Evolutionary conservation across 768 basidiomycete species (phyloP), one percentile per base, ranked within the genome.

Genomic region (Scleroderma bovista): DNA sequence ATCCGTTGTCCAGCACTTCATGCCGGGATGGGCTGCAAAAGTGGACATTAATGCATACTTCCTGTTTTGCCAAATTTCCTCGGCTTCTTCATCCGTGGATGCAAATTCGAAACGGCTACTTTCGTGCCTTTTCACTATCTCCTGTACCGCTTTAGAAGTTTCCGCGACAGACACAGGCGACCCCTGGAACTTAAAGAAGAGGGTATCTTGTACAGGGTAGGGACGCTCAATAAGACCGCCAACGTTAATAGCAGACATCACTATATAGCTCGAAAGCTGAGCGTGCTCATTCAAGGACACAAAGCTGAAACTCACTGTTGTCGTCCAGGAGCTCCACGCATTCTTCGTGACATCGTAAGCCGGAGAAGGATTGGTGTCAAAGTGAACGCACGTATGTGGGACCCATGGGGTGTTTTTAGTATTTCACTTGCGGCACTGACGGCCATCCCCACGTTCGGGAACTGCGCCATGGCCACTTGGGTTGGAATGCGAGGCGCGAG

Each of bases 181-280:
- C 2, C 92, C 92, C 63, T 93, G 90, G 46, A 96, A 78, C 65
- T 95, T 94, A 76, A 97, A 90, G 70, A 96, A 92, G 10, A 96
- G 76, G 0, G 85, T 85, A 60, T 93, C 90, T 53, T 76, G 70
- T 17, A 82, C 81, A 3, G 84, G 84, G 61, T 85, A 88, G 40
- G 79, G 73, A 47, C 63, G 65, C 50, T 79, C 77, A 40, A 81
- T 68, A 48, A 86, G 61, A 22, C 88, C 86, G 19, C 77, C 81
- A 12, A 67, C 60, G 62, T 91, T 86, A 63, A 89, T 82, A 9
- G 88, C 88, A 31, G 74, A 64, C 83, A 93, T 89, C 81, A 87
- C 83, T 85, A 44, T 44, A 15, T 2, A 38, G 23, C 5, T 16
- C 40, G 17, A 3, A 19, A 4, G 38, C 34, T 55, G n/a, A 56